Base-by-base conservation (phyloP, 169 alveolate genomes). In the Plasmodium yoelii region DNA sequence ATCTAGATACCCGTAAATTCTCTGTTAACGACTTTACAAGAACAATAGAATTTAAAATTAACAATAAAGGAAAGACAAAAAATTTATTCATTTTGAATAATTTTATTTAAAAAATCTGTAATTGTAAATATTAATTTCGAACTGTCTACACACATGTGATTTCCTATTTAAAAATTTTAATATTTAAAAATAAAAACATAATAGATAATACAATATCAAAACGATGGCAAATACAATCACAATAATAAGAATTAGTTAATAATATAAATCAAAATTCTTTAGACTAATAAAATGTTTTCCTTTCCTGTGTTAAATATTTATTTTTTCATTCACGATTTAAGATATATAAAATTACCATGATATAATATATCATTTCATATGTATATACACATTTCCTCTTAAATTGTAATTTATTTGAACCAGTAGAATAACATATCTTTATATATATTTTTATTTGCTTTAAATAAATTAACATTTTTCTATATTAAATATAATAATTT, bases 1-100 rank as follows among this genome's bases (percentile, higher is more conserved):
- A 67, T 59, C 51, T 67, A 34, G 77, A 47, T 57, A 82, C 73
- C 60, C 90, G 63, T 65, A 82, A 82, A 67, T 82, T 82, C 44
- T 82, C 90, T 22, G 13, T 82, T 55, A 53, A 56, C 15, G 84
- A 55, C 55, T 82, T 53, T 49, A 82, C 90, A 56, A 47, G 44
- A 24, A 69, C 57, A 34, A 19, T 24, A 39, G 46, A 26, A 15
- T 24, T 67, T 18, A 44, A 65, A 82, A 67, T 15, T 18, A 56
- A 18, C 5, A 82, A 67, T 49, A 67, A 80, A 82, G 56, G 68
- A 55, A 55, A 28, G 42, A 61, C 15, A 59, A 82, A 82, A 57
- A 67, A 42, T 46, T 65, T 47, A 49, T 65, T 49, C 90, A 82
- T 82, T 67, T 82, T 82, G 67, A 34, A 28, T 42, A 60, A 53